Evolutionary conservation across 1,284 basidiomycete species (phyloP).

Genomic region (Lignosus rhinocerotis): DNA sequence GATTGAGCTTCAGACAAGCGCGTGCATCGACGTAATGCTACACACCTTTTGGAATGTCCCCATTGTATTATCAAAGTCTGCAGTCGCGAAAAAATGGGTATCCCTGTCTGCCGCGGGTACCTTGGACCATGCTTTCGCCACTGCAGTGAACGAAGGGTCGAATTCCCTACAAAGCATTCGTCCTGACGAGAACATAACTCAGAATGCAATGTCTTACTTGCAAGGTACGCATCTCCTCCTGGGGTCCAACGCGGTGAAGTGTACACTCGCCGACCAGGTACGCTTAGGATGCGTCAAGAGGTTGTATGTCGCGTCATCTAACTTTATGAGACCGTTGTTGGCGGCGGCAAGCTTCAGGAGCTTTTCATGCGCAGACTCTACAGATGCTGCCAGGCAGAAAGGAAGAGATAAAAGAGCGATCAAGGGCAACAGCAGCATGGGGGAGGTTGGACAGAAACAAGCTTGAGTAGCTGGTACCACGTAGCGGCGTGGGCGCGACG

Average conservation of each 20-base stretch:
- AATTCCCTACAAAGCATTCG: slow-evolving; percentile 64
- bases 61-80: slow-evolving; percentile 82
- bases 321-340: slow-evolving; percentile 77
- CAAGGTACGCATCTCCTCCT: slow-evolving; percentile 81
- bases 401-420: slow-evolving; percentile 50
- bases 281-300: slow-evolving; percentile 72
- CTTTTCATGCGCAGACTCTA: slow-evolving; percentile 45
- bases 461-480: slow-evolving; percentile 7
- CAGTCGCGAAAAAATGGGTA: slow-evolving; percentile 87
- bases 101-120: slow-evolving; percentile 62
- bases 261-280: slow-evolving; percentile 81
- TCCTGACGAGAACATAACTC: background rate
- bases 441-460: slow-evolving; percentile 12
- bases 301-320: slow-evolving; percentile 76
- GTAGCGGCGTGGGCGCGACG: slow-evolving; percentile 27
- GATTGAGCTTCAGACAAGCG: too few relatives aligned
- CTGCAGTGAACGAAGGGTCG: slow-evolving; percentile 74
- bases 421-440: slow-evolving; percentile 40
- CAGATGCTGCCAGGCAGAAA: slow-evolving; percentile 44
- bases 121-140: slow-evolving; percentile 80
- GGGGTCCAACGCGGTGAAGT: slow-evolving; percentile 83
- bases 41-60: slow-evolving; percentile 78
- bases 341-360: slow-evolving; percentile 66
- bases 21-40: background rate
- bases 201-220: slow-evolving; percentile 49